Conservation (phyloP, 192 early-diverging fungal species). For the Coemansia umbellata region DNA sequence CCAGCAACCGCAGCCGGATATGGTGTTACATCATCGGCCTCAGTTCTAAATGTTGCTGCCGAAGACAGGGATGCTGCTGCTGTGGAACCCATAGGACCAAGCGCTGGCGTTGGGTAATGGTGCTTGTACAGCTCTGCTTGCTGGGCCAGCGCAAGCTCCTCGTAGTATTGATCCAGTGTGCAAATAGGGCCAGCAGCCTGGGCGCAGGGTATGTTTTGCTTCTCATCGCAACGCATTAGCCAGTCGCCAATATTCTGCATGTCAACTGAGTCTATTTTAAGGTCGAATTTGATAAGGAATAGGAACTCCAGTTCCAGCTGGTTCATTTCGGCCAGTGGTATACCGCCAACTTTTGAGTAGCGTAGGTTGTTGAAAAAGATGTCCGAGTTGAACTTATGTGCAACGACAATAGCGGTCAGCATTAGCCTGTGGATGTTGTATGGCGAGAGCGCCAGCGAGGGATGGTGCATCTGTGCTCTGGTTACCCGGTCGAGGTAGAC, state of each 20-base stretch:
- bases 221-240: slow-evolving; percentile 42
- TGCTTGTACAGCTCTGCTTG: slow-evolving; percentile 2
- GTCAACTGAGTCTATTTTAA: slow-evolving; percentile 59
- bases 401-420: slow-evolving; percentile 66
- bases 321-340: slow-evolving; percentile 67
- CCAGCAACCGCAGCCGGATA: neutral
- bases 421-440: slow-evolving; percentile 68
- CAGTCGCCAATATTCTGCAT: slow-evolving; percentile 62
- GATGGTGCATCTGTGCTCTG: slow-evolving; percentile 39
- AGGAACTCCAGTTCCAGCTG: slow-evolving; percentile 72
- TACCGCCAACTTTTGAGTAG: slow-evolving; percentile 72
- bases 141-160: slow-evolving; percentile 3
- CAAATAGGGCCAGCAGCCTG: neutral
- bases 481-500: slow-evolving; percentile 71
- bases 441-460: slow-evolving; percentile 57
- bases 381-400: slow-evolving; percentile 73
- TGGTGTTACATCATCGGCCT: neutral
- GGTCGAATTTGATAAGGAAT: slow-evolving; percentile 66
- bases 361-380: slow-evolving; percentile 69
- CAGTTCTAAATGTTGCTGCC: neutral
- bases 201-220: neutral
- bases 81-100: slow-evolving; percentile 8
- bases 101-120: neutral
- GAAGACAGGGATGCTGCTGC: neutral
- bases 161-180: slow-evolving; percentile 20